Evolutionary conservation across 441 rosid species (phyloP).

Genomic region (Pelargonium myrrhifolium): DNA sequence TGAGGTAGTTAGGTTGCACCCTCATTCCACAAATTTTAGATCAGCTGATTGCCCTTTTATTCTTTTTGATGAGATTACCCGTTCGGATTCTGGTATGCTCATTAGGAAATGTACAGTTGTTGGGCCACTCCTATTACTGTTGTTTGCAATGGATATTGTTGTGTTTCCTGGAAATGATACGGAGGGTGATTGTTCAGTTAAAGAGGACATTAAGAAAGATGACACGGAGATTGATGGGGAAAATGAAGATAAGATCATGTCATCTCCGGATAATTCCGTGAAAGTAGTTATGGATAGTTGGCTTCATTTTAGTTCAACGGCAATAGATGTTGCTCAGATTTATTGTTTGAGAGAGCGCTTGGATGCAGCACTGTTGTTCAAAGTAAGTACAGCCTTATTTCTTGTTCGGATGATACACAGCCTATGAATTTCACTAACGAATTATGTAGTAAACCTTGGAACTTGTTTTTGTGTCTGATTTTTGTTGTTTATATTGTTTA

Average conservation of each 20-base stretch:
- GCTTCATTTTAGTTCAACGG: constrained; percentile 64
- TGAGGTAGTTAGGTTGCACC: constrained; percentile 66
- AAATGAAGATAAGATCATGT: constrained; percentile 47
- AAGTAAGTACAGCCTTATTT: constrained; percentile 31
- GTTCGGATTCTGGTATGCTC: constrained; percentile 72
- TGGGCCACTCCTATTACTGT: constrained; percentile 64
- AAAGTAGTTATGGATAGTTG: constrained; percentile 69
- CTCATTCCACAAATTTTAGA: constrained; percentile 52
- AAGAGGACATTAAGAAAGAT: constrained; percentile 30
- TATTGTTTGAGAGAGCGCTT: constrained; percentile 84
- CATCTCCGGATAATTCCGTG: constrained; percentile 68
- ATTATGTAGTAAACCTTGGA: not conserved
- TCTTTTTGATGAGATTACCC: constrained; percentile 79
- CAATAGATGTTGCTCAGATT: constrained; percentile 82
- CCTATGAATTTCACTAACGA: not conserved
- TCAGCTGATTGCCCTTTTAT: constrained; percentile 47
- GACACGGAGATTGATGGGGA: constrained; percentile 46
- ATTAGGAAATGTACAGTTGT: constrained; percentile 62
- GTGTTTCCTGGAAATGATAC: constrained; percentile 47
- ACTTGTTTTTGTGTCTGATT: not conserved
- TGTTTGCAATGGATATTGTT: constrained; percentile 70
- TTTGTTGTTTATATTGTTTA: constrained; percentile 22
- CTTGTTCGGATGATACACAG: too few species aligned
- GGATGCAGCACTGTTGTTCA: constrained; percentile 66
- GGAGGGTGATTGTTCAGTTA: constrained; percentile 29